Percentiles rank a stretch among this genome's conserved stretches.
phyloP scores from a whole-genome alignment of 306 rosid species.

The Leucaena leucocephala region DNA sequence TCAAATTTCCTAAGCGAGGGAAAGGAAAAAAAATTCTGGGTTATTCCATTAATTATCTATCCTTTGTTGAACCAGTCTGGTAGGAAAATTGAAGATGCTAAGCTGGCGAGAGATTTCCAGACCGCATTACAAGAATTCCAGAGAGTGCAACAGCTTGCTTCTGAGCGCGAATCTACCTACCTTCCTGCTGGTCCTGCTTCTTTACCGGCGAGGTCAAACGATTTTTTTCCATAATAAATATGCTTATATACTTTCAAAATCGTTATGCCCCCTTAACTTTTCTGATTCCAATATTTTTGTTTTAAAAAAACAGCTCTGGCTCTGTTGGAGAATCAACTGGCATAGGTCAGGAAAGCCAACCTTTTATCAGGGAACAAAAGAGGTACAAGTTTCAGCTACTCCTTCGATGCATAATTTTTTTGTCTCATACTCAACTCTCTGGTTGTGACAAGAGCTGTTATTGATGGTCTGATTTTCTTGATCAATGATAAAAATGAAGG shows the following conservation, averaged over 20 bases:
- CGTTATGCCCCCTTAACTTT: background rate
- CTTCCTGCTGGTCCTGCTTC: conserved; percentile 49
- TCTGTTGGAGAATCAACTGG: conserved; percentile 47
- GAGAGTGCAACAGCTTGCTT: conserved; percentile 76
- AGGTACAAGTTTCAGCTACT: conserved; percentile 46
- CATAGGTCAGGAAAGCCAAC: conserved; percentile 56
- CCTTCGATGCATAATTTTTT: background rate
- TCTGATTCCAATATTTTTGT: conserved; percentile 13
- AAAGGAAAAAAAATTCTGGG: background rate
- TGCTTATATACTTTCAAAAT: conserved; percentile 8
- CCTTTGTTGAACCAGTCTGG: conserved; percentile 46
- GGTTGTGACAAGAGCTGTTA: background rate
- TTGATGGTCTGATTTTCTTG: conserved; percentile 33
- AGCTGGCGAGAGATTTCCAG: conserved; percentile 82
- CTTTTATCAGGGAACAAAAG: conserved; percentile 60
- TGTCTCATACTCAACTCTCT: conserved; percentile 15
- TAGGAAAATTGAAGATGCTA: conserved; percentile 75
- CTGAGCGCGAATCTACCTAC: conserved; percentile 72
- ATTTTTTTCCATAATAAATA: conserved; percentile 4
- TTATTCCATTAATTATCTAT: background rate
- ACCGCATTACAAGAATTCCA: conserved; percentile 75
- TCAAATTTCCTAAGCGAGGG: background rate
- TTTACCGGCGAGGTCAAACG: conserved; percentile 45
- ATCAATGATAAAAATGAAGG: conserved; percentile 51
- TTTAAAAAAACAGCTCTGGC: conserved; percentile 49